Conservation (phyloP, 306 rosid genomes). For the Betula pendula region DNA sequence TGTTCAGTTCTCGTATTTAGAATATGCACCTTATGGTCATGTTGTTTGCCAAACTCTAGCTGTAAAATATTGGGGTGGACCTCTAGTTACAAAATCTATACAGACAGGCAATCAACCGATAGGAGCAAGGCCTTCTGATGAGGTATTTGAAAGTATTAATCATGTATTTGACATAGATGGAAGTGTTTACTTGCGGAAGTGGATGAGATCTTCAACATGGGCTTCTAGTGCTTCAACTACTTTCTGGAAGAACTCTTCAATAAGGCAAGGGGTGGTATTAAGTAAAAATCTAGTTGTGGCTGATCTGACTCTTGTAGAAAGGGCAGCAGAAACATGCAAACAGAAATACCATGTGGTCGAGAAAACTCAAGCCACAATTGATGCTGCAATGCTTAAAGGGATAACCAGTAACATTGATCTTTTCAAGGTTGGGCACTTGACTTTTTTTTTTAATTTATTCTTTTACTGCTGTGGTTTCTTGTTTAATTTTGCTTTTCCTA, state of each 20-base stretch:
- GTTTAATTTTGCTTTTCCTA: conserved; percentile 15
- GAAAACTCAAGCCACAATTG: conserved; percentile 94
- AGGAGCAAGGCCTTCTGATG: conserved; percentile 45
- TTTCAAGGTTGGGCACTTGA: conserved; percentile 64
- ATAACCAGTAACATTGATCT: conserved; percentile 98
- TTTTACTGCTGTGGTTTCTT: background rate
- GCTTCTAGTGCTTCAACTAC: conserved; percentile 53
- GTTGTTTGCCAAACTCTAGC: conserved; percentile 84
- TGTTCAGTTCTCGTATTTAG: conserved; percentile 77
- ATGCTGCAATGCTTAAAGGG: conserved; percentile 89
- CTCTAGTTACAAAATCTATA: conserved; percentile 50
- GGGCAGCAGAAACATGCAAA: conserved; percentile 70
- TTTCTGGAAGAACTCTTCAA: conserved; percentile 79
- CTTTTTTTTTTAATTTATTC: conserved; percentile 25
- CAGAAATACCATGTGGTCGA: conserved; percentile 57
- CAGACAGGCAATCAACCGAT: conserved; percentile 38
- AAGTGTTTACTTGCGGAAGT: conserved; percentile 79
- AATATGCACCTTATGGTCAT: conserved; percentile 71
- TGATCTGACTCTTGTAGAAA: conserved; percentile 64
- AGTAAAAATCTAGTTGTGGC: conserved; percentile 88
- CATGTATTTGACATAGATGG: conserved; percentile 88
- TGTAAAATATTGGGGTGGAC: conserved; percentile 89
- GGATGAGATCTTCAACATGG: conserved; percentile 94
- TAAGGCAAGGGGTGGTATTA: conserved; percentile 65
- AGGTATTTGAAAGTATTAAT: conserved; percentile 45